Evolutionary conservation across 2,329 filamentous ascomycete species (phyloP).

Genomic region (Diaporthe vexans): DNA sequence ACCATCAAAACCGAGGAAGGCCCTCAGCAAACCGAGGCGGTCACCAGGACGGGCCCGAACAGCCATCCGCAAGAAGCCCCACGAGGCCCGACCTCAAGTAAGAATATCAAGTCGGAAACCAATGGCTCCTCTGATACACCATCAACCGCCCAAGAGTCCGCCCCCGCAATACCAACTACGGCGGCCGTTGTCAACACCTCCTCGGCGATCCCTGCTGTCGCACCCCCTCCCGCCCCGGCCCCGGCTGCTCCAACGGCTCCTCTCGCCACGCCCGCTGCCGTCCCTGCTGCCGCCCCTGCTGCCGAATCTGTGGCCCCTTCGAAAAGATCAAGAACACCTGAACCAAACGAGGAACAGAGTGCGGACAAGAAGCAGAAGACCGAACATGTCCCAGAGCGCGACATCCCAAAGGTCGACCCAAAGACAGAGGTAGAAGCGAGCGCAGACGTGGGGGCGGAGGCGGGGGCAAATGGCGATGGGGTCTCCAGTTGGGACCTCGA

Average conservation of each 20-base stretch:
- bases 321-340: slow-evolving; percentile 40
- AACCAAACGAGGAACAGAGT: slow-evolving; percentile 26
- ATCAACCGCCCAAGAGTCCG: background rate
- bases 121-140: background rate
- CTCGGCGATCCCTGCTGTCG: slow-evolving; percentile 28
- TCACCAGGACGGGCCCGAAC: background rate
- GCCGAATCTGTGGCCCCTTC: slow-evolving; percentile 18
- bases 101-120: slow-evolving; percentile 1
- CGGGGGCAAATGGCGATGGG: slow-evolving; percentile 2
- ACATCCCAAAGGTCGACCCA: background rate
- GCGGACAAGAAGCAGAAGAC: slow-evolving; percentile 41
- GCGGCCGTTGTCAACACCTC: slow-evolving; percentile 1
- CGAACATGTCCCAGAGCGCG: slow-evolving; percentile 31
- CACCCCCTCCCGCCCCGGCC: slow-evolving; percentile 12
- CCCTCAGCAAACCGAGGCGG: background rate
- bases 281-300: background rate
- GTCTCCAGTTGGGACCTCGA: slow-evolving; percentile 37
- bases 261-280: slow-evolving; percentile 15
- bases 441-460: background rate
- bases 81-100: background rate
- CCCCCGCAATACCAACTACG: slow-evolving; percentile 9
- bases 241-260: slow-evolving; percentile 1
- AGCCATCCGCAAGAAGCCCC: background rate
- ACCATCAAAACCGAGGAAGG: slow-evolving; percentile 30
- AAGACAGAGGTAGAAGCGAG: slow-evolving; percentile 42